Percentiles rank a stretch among this genome's conserved stretches.
Conservation (phyloP, 257 asterid species). For the Buddleja alternifolia region DNA sequence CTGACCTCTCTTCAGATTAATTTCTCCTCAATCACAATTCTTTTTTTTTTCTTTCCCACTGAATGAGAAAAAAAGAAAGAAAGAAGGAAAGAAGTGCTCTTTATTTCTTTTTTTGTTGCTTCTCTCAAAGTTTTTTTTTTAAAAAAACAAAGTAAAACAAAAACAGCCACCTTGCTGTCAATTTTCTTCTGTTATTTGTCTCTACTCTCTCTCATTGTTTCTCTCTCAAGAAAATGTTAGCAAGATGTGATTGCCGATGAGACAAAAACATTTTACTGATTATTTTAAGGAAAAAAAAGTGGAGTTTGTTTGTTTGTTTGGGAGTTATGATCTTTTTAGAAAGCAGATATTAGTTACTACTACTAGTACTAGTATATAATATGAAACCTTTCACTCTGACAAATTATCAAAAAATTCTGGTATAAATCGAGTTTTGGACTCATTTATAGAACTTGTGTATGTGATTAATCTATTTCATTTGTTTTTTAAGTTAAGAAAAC, state of each 20-base stretch:
- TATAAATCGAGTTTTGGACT: too few relatives aligned
- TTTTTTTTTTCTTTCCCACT: neutral
- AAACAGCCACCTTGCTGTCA: constrained; percentile 31
- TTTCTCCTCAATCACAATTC: neutral
- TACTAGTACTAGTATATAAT: constrained; percentile 31
- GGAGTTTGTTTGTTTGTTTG: constrained; percentile 36
- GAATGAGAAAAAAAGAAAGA: neutral
- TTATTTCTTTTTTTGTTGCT: neutral
- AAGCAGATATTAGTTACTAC: constrained; percentile 8
- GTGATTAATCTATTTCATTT: too few relatives aligned
- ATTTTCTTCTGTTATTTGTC: constrained; percentile 29
- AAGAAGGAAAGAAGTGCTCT: neutral
- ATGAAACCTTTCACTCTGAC: constrained; percentile 40
- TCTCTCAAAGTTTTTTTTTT: too few relatives aligned
- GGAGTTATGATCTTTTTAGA: constrained; percentile 29
- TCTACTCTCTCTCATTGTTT: constrained; percentile 2
- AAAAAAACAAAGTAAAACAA: constrained; percentile 13
- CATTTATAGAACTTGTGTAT: too few relatives aligned
- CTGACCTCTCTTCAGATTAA: constrained; percentile 34
- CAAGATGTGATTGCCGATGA: constrained; percentile 30
- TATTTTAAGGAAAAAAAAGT: neutral
- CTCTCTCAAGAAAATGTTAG: constrained; percentile 21
- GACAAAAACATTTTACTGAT: constrained; percentile 15
- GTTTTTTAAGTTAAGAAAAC: too few relatives aligned
- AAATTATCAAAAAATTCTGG: too few relatives aligned